Base-by-base conservation (phyloP, 2,329 filamentous ascomycete species). In the Fusarium azukiicola region DNA sequence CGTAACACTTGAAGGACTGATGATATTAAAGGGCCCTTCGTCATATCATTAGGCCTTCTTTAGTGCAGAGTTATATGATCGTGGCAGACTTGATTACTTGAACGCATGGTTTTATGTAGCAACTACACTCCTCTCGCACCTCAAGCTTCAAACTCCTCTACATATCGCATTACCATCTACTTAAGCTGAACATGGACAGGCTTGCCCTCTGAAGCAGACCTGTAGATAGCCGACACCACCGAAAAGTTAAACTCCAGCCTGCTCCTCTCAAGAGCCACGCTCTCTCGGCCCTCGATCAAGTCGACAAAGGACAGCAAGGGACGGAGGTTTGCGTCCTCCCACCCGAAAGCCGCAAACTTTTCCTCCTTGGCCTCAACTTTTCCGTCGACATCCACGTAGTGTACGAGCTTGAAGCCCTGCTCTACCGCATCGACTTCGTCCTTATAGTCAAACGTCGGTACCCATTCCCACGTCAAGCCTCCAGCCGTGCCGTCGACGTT, bases 371-470 rank as follows among this genome's bases (percentile, higher is more conserved):
- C 74, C n/a, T 71, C 46, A 3, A 75, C 74, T 46, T 71, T 74
- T 21, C 74, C 74, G 50, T 71, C 67, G 3, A 50, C 32, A 71
- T 75, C 74, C 10, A 71, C 67, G 32, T 75, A 75, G 54, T 75
- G 67, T 9, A 75, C 54, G 23, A 75, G 71, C 61, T 16, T 75
- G 23, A 75, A 75, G 14, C 74, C 67, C 46, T 74, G 67, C 47
- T 74, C 12, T 2, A 12, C 14, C 16, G 54, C 69, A 23, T 75
- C 67, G 2, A 71, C 71, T 52, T 75, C 49, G 16, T 75, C 71
- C 47, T 74, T 73, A 61, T 75, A 74, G 46, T 75, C 74, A 49
- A 75, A 75, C 14, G 71, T 75, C n/a, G 74, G 74, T 16, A 75
- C 74, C 74, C 74, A 75, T 74, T 75, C 71, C 74, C 74, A 75